Percentiles rank a stretch among this genome's conserved stretches.
These are phyloP conservation scores for Botrytis medusae DNA, from an alignment of 2,329 filamentous ascomycete species.

Conservation along the genomic window DNA sequence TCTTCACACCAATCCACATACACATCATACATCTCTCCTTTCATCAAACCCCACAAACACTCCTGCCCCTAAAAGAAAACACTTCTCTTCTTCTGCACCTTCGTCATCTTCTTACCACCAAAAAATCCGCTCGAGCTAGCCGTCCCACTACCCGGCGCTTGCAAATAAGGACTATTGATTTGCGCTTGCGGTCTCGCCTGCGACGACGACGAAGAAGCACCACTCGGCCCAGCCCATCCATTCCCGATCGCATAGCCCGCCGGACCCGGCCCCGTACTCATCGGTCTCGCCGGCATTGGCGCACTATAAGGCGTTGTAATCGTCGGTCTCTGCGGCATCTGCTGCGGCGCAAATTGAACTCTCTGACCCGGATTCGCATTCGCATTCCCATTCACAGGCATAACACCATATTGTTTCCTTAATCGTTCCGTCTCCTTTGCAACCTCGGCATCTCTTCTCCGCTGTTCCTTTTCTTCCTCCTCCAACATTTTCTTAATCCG, in stretches of 20 bases:
- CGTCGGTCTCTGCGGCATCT: slow-evolving; percentile 27
- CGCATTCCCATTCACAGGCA: background rate
- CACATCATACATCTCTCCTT: background rate
- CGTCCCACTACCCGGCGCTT: slow-evolving; percentile 35
- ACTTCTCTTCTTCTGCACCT: slow-evolving; percentile 39
- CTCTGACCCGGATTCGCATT: background rate
- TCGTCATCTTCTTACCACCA: slow-evolving; percentile 40
- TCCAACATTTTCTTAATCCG: slow-evolving; percentile 66
- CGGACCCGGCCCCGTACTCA: background rate
- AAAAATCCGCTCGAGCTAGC: slow-evolving; percentile 48
- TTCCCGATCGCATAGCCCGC: background rate
- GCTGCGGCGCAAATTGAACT: slow-evolving; percentile 18
- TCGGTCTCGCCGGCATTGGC: slow-evolving; percentile 29
- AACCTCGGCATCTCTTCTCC: slow-evolving; percentile 56
- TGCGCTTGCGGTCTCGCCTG: slow-evolving; percentile 28
- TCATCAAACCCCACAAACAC: background rate
- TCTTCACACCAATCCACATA: background rate
- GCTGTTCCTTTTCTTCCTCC: slow-evolving; percentile 62
- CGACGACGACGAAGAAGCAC: slow-evolving; percentile 24
- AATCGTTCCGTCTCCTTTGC: slow-evolving; percentile 84
- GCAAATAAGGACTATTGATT: slow-evolving; percentile 31
- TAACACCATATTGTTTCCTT: slow-evolving; percentile 60
- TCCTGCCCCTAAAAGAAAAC: slow-evolving; percentile 31
- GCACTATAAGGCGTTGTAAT: slow-evolving; percentile 16
- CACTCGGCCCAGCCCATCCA: background rate